phyloP scores from a whole-genome alignment of 371 early-diverging fungal species.

The Basidiobolus meristosporus region DNA sequence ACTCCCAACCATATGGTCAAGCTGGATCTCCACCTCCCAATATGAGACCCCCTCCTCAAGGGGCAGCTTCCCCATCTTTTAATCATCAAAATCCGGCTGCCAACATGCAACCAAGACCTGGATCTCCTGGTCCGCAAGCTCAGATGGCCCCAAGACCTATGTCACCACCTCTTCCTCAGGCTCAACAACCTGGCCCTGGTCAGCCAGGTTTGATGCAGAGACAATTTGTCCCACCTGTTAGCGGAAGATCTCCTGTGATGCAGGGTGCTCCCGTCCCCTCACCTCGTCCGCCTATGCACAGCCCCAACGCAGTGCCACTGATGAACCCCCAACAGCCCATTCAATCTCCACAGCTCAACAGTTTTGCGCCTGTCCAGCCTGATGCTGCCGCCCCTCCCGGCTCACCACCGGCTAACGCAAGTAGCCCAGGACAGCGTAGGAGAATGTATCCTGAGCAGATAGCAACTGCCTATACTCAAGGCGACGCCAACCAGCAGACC shows the following conservation, averaged over 20 bases:
- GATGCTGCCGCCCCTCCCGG: slow-evolving; percentile 1
- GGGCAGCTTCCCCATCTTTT: not conserved
- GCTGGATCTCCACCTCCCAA: not conserved
- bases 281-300: not conserved
- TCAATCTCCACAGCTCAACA: slow-evolving; percentile 1
- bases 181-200: not conserved
- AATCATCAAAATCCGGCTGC: not conserved
- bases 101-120: not conserved
- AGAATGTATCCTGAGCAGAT: slow-evolving; percentile 39
- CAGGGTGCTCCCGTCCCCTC: not conserved
- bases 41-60: slow-evolving; percentile 1
- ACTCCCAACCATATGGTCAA: not conserved
- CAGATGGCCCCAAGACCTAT: too few relatives aligned
- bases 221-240: not conserved
- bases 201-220: not conserved
- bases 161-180: not conserved
- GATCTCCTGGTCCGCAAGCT: not conserved
- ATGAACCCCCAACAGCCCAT: slow-evolving; percentile 2
- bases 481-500: slow-evolving; percentile 4
- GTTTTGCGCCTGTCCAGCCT: not conserved
- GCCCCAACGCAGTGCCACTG: not conserved
- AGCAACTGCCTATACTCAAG: slow-evolving; percentile 18
- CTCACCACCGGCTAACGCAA: slow-evolving; percentile 6
- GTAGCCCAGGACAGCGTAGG: slow-evolving; percentile 12
- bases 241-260: not conserved